Base-by-base conservation (phyloP, 208 protist species). In the Acanthamoeba healyi region DNA sequence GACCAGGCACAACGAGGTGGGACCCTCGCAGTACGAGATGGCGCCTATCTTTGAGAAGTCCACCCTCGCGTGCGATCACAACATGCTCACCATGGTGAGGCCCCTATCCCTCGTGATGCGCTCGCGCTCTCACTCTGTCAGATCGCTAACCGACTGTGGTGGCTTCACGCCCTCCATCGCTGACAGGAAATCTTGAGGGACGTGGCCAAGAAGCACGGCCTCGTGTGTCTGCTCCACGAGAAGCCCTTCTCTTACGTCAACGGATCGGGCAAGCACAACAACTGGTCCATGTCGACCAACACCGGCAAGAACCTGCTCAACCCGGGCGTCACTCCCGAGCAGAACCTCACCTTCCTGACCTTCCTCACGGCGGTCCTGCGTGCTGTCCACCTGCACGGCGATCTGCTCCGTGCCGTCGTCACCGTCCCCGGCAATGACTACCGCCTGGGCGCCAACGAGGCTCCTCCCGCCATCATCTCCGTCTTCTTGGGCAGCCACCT, bases 211-310 rank as follows among this genome's bases (percentile, higher is more conserved):
- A 74, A 95, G 34, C 97, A 98, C 77, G 96, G 89, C 65, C 93
- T 98, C 1, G 94, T 93, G 10, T 87, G 38, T 42, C 95, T 98
- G 15, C 72, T 98, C 24, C 98, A 98, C 58, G 98, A 98, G 94
- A 98, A 98, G 95, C 98, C 98, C 56, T 98, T 98, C 79, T 46
- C 77, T 26, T 90, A 94, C 82, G 87, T 98, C 74, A 98, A 98
- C 90, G 97, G 97, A 29, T 96, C 88, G 5, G 98, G 98, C 87
- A 98, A 98, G 96, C 98, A 98, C 95, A 98, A 98, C 95, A 98
- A 98, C 96, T 98, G 96, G 94, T 95, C 86, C 1, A 26, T 98
- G 15, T 82, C 58, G 2, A 98, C 97, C 19, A 77, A 96, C 40
- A 94, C 63, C 36, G 96, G 95, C 40, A 87, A 92, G n/a, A 97